Evolutionary conservation across 805 yeast genomes (phyloP).

Genomic region (Suhomyces kilbournensis): DNA sequence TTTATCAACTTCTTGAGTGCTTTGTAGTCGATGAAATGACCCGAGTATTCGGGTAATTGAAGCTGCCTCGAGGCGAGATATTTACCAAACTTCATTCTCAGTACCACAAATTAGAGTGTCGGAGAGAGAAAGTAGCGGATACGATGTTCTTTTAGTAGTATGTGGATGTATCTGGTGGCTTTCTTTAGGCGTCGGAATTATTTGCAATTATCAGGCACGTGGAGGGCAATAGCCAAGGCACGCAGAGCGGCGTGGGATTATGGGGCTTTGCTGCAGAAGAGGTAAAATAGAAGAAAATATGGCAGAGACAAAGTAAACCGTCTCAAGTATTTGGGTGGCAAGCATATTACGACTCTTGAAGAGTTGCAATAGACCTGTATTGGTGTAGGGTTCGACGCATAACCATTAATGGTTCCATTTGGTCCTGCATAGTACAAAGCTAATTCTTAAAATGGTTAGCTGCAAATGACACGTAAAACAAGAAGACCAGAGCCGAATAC

Average conservation of each 20-base stretch:
- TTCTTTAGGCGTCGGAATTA: background rate
- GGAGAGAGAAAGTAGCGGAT: background rate
- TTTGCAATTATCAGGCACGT: background rate
- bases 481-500: no score
- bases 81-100: constrained; percentile 85
- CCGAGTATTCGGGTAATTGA: constrained; percentile 92
- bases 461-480: background rate
- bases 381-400: background rate
- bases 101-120: background rate
- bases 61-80: constrained; percentile 90
- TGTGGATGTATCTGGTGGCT: background rate
- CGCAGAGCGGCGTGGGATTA: background rate
- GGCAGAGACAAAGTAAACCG: no score
- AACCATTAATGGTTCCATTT: background rate
- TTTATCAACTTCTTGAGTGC: constrained; percentile 89
- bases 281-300: background rate
- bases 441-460: background rate
- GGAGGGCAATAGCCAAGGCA: background rate
- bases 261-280: background rate
- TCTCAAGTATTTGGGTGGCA: no score
- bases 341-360: no score
- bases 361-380: background rate
- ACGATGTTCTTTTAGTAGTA: background rate
- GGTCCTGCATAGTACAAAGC: background rate
- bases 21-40: constrained; percentile 91